These are phyloP conservation scores for Puccinia hordei DNA, from an alignment of 1,284 basidiomycete species.

Conservation along the genomic window DNA sequence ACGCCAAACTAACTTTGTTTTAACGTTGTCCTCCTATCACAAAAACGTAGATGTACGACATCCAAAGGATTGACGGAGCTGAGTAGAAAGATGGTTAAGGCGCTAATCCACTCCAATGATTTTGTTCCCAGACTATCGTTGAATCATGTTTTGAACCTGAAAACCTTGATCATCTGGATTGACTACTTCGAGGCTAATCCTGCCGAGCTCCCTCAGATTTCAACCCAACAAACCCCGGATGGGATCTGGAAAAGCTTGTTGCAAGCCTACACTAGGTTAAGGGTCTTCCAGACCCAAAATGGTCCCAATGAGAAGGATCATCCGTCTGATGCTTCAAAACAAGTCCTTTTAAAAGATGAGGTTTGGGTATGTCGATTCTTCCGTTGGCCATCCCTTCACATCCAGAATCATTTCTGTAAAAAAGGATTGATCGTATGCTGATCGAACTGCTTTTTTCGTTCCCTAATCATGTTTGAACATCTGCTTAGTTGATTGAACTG, in stretches of 20 bases:
- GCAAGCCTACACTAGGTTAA: not conserved
- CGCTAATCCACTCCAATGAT: conserved; percentile 79
- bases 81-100: conserved; percentile 63
- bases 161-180: conserved; percentile 36
- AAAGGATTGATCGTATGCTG: not conserved
- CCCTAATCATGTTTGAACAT: not conserved
- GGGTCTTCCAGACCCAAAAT: not conserved
- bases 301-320: not conserved
- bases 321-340: not conserved
- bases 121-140: conserved; percentile 75
- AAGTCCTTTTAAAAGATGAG: conserved; percentile 7
- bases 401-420: not conserved
- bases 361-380: conserved; percentile 18
- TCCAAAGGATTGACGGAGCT: conserved; percentile 19
- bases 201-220: not conserved
- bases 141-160: conserved; percentile 66
- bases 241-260: conserved; percentile 23
- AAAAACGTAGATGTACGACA: conserved; percentile 7
- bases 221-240: not conserved
- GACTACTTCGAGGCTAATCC: conserved; percentile 10
- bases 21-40: too few relatives aligned
- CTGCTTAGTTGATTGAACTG: conserved; percentile 14
- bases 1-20: conserved; percentile 65
- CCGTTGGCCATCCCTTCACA: not conserved
- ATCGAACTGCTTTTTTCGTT: not conserved